Evolutionary conservation across 192 early-diverging fungal genomes (phyloP).

Genomic region (Entomortierella chlamydospora): DNA sequence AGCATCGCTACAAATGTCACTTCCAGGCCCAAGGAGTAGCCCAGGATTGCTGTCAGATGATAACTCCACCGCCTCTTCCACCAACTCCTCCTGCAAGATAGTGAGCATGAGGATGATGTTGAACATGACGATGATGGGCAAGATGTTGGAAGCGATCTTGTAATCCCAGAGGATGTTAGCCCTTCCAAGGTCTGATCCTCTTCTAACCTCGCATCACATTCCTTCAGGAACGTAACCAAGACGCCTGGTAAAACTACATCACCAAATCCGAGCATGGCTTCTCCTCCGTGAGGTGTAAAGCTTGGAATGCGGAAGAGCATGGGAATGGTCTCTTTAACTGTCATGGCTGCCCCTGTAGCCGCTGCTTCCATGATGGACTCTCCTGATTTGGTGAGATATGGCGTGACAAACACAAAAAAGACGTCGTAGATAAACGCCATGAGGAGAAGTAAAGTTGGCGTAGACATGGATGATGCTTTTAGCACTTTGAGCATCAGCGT

Average conservation of each 20-base stretch:
- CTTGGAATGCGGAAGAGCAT: constrained; percentile 57
- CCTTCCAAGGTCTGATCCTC: constrained; percentile 19
- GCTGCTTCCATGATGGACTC: constrained; percentile 59
- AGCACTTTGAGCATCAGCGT: constrained; percentile 50
- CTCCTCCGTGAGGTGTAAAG: constrained; percentile 17
- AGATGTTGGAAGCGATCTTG: not conserved
- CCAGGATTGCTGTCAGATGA: constrained; percentile 47
- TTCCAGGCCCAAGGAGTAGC: constrained; percentile 47
- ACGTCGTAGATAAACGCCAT: constrained; percentile 55
- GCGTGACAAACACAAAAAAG: constrained; percentile 58
- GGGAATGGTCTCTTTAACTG: constrained; percentile 54
- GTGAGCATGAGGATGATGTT: not conserved
- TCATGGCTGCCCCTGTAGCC: constrained; percentile 54
- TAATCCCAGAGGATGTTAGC: not conserved
- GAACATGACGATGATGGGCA: no score
- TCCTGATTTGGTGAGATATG: constrained; percentile 49
- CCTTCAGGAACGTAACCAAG: constrained; percentile 47
- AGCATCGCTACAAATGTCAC: constrained; percentile 59
- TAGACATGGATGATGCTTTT: constrained; percentile 49
- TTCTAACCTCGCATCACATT: constrained; percentile 48
- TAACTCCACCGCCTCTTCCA: constrained; percentile 45
- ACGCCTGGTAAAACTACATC: constrained; percentile 55
- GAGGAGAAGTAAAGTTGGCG: constrained; percentile 47
- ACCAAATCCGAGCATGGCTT: constrained; percentile 58
- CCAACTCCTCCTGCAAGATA: constrained; percentile 9